Conservation (phyloP, 148 eudicot genomes). For the Silene uniflora region DNA sequence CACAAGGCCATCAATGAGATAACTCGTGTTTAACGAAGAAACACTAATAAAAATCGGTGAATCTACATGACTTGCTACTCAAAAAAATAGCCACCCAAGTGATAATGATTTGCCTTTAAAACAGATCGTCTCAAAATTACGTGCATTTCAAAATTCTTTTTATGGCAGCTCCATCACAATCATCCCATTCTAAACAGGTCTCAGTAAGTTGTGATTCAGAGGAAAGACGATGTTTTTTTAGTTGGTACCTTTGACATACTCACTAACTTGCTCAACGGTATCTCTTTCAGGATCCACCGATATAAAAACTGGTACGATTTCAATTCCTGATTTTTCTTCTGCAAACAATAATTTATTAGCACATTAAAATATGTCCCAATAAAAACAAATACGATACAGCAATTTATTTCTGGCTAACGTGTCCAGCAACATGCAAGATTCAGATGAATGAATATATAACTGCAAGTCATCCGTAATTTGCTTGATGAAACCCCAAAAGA, state of each 20-base stretch:
- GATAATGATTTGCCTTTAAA: background rate
- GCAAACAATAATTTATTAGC: constrained; percentile 25
- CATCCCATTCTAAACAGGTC: background rate
- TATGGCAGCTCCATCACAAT: background rate
- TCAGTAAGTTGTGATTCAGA: background rate
- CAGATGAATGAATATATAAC: too few relatives aligned
- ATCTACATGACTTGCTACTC: background rate
- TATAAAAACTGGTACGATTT: constrained; percentile 80
- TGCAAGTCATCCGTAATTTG: too few relatives aligned
- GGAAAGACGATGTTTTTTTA: background rate
- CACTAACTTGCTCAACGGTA: constrained; percentile 89
- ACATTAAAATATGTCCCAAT: background rate
- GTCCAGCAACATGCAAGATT: too few relatives aligned
- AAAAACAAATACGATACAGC: background rate
- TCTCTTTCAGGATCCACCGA: constrained; percentile 99
- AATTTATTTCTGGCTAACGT: too few relatives aligned
- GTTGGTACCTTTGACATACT: constrained; percentile 71
- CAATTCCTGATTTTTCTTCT: constrained; percentile 68
- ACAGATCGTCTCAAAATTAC: background rate
- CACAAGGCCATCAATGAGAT: background rate
- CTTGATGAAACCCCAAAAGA: too few relatives aligned
- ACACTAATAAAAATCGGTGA: background rate
- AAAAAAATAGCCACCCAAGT: background rate
- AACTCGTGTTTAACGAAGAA: background rate
- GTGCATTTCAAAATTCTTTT: background rate